Evolutionary conservation across 768 basidiomycete genomes (phyloP).

Genomic region (Boletus speciosus): DNA sequence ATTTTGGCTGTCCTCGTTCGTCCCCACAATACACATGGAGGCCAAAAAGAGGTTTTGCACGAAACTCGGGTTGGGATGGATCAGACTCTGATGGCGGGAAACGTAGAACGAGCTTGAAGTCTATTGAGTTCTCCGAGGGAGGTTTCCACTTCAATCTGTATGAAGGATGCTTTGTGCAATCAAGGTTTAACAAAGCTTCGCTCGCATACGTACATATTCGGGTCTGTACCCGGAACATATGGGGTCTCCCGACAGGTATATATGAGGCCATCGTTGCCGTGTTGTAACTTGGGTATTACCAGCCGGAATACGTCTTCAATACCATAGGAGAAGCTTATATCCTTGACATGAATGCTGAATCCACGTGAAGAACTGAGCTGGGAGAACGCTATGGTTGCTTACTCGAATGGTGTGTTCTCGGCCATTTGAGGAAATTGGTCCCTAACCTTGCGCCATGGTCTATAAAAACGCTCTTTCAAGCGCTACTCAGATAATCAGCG

Average conservation of each 20-base stretch:
- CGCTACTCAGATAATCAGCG: constrained; percentile 30
- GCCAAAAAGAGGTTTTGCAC: constrained; percentile 81
- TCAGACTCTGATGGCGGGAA: constrained; percentile 68
- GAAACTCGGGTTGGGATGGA: constrained; percentile 67
- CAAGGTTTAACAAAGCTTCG: constrained; percentile 3
- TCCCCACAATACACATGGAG: constrained; percentile 82
- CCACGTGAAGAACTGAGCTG: constrained; percentile 5
- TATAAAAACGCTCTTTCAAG: constrained; percentile 76
- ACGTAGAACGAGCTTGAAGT: constrained; percentile 93
- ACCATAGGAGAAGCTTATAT: constrained; percentile 82
- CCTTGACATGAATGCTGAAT: constrained; percentile 79
- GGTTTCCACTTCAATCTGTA: constrained; percentile 97
- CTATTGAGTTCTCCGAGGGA: constrained; percentile 94
- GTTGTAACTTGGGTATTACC: constrained; percentile 82
- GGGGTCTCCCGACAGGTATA: constrained; percentile 88
- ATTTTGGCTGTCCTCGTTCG: constrained; percentile 48
- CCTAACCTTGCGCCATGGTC: constrained; percentile 72
- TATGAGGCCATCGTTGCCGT: constrained; percentile 94
- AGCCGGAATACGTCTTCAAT: constrained; percentile 81
- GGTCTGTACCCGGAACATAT: constrained; percentile 81
- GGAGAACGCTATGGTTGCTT: constrained; percentile 28
- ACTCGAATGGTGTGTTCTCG: constrained; percentile 78
- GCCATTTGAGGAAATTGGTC: constrained; percentile 65
- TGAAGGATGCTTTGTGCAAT: constrained; percentile 4
- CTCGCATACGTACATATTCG: constrained; percentile 86